Evolutionary conservation across 176 grass and related monocot genomes (phyloP), one percentile per base, ranked within the genome.

Genomic region (Sorghum bicolor): DNA sequence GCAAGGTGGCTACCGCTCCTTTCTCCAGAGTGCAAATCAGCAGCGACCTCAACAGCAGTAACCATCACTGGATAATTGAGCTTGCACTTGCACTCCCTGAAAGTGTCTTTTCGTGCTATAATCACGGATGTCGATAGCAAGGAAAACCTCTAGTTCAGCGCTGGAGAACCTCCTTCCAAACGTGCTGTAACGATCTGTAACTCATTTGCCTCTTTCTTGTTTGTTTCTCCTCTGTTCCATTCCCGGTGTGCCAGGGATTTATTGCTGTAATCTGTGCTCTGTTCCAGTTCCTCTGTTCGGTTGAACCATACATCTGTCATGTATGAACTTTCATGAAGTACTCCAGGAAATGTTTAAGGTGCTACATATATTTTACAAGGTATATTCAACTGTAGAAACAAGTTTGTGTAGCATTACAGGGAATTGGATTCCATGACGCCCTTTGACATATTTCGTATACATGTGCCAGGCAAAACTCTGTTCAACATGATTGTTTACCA

Each of bases 1-100:
- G 10, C n/a, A 45, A 75, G 87, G 87, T 64, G 87, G 87, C 14
- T 84, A 74, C 45, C 75, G 44, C 9, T 73, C 81, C 61, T 84
- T 88, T 43, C 57, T 74, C 41, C 67, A 25, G 15, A 67, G 80
- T 28, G 58, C 67, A 48, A 16, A 72, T 62, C 79, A 77, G 32
- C 76, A 86, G 25, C 40, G 30, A 29, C 14, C 28, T 62, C 37
- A 62, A 30, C 72, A 87, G 39, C 12, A 67, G 77, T 75, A 57
- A 41, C 1, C 24, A 8, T 31, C 22, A 26, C 5, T 16, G 5
- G 11, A 34, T 53, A 19, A 67, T 10, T 5, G 2, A 25, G 6
- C 39, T 24, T 16, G 11, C 6, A 57, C 39, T 24, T 16, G 11
- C 6, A 57, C 22, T 60, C n/a, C 55, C 57, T 60, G 57, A 60